Evolutionary conservation across 768 basidiomycete genomes (phyloP).

Genomic region (Mycena chlorophos): DNA sequence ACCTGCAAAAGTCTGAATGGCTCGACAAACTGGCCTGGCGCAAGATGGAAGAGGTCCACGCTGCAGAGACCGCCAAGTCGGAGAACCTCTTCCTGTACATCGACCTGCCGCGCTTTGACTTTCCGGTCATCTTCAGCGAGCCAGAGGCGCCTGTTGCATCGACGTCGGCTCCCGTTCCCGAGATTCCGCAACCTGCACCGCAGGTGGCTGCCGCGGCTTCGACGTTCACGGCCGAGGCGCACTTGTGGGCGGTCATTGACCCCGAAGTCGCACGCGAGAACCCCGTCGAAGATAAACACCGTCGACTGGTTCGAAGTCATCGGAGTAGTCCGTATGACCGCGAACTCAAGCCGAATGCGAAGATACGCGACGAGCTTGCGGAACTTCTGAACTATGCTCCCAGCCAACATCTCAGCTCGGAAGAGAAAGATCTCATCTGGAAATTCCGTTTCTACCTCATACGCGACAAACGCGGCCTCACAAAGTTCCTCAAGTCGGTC

Average conservation of each 20-base stretch:
- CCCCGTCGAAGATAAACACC: slow-evolving; percentile 96
- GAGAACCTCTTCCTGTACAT: slow-evolving; percentile 95
- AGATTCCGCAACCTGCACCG: slow-evolving; percentile 44
- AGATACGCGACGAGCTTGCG: slow-evolving; percentile 92
- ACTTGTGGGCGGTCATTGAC: slow-evolving; percentile 86
- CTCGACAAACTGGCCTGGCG: slow-evolving; percentile 90
- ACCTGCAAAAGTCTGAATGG: slow-evolving; percentile 94
- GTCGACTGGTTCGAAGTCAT: slow-evolving; percentile 91
- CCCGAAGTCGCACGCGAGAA: slow-evolving; percentile 92
- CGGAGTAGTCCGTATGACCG: slow-evolving; percentile 92
- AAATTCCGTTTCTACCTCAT: slow-evolving; percentile 98
- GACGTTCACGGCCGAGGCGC: slow-evolving; percentile 60
- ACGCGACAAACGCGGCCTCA: slow-evolving; percentile 88
- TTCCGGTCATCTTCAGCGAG: slow-evolving; percentile 94
- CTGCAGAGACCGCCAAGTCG: slow-evolving; percentile 87
- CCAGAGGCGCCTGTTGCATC: slow-evolving; percentile 50
- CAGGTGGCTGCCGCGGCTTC: slow-evolving; percentile 47
- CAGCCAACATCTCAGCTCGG: slow-evolving; percentile 78
- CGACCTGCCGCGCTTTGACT: slow-evolving; percentile 94
- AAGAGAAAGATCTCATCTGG: slow-evolving; percentile 97
- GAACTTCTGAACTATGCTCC: slow-evolving; percentile 91
- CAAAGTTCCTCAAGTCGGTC: slow-evolving; percentile 97
- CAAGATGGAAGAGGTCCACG: slow-evolving; percentile 93
- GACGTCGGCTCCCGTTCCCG: slow-evolving; percentile 41
- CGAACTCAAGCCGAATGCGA: slow-evolving; percentile 95